Base-by-base conservation (phyloP, 192 early-diverging fungal genomes). In the Coemansia aciculifera region DNA sequence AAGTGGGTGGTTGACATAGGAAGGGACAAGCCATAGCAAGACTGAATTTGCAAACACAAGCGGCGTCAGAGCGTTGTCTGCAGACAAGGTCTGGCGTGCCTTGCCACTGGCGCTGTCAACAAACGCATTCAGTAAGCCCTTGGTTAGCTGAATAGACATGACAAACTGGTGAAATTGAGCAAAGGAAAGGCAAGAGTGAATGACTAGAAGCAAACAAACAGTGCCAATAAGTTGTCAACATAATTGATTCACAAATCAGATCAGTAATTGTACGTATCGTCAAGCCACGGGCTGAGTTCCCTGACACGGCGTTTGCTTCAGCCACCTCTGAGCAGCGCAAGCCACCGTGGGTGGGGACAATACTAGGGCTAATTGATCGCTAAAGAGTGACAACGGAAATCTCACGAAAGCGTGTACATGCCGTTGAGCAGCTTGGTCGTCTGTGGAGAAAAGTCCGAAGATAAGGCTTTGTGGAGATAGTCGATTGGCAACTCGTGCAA, bases 41-140 rank as follows among this genome's bases (percentile, higher is more conserved):
- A 72, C 66, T 3, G 63, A 69, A 34, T 62, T 68, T n/a, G 72
- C 80, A 56, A 83, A 83, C 15, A 74, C 80, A 37, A 74, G 71
- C 24, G 80, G 72, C 8, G 72, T 63, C 31, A 83, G 38, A 9
- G 38, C 74, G 49, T 44, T 32, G 39, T 17, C 27, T 11, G 51
- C 32, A 5, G 56, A 31, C 6, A 83, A 54, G 2, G 75, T 83
- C 8, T 68, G 57, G 44, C 68, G 65, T 10, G 59, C 66, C 49
- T 71, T 70, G 48, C 5, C 54, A 3, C 49, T 34, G 24, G 79
- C 79, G 44, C 64, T 75, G 2, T 36, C 34, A 9, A 83, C 44
- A 38, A 83, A 77, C 3, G 80, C 63, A 37, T 42, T 27, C 31
- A 83, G 68, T 17, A 83, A 54, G 51, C 65, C 72, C 39, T 60